Evolutionary conservation across 768 basidiomycete genomes (phyloP).

Genomic region (Fomitopsis pulvina): DNA sequence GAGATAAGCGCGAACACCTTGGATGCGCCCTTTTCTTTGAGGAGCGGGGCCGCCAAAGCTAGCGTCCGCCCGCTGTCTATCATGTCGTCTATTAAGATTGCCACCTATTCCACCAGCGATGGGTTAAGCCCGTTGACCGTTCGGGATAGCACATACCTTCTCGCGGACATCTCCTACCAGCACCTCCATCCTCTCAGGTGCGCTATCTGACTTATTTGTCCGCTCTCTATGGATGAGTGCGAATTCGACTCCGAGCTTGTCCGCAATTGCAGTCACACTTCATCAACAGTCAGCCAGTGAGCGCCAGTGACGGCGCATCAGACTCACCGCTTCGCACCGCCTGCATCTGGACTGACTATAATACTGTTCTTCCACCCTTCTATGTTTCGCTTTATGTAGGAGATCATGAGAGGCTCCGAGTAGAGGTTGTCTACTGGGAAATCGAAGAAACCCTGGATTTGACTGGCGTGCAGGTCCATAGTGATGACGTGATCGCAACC

Average conservation of each 20-base stretch:
- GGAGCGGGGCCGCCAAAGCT: slow-evolving; percentile 73
- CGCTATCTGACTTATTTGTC: slow-evolving; percentile 54
- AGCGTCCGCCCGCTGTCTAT: slow-evolving; percentile 94
- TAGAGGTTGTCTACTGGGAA: slow-evolving; percentile 97
- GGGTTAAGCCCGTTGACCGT: not conserved
- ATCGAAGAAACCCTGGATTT: slow-evolving; percentile 99
- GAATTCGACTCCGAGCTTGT: slow-evolving; percentile 92
- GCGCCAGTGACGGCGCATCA: not conserved
- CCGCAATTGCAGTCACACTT: slow-evolving; percentile 91
- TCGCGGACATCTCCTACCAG: slow-evolving; percentile 91
- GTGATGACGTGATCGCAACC: slow-evolving; percentile 99
- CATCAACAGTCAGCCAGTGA: not conserved
- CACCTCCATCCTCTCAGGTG: slow-evolving; percentile 83
- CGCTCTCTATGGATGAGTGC: slow-evolving; percentile 93
- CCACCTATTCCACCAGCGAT: slow-evolving; percentile 44
- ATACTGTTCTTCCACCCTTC: slow-evolving; percentile 82
- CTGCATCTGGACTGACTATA: slow-evolving; percentile 95
- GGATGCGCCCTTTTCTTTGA: slow-evolving; percentile 85
- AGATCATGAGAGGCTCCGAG: slow-evolving; percentile 91
- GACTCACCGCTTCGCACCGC: slow-evolving; percentile 93
- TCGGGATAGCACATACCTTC: slow-evolving; percentile 45
- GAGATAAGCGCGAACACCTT: slow-evolving; percentile 85
- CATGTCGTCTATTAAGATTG: slow-evolving; percentile 98
- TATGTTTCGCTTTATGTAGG: slow-evolving; percentile 86
- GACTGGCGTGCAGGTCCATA: slow-evolving; percentile 97